phyloP scores from a whole-genome alignment of 169 alveolate genomes.

The Blepharisma undulans region DNA sequence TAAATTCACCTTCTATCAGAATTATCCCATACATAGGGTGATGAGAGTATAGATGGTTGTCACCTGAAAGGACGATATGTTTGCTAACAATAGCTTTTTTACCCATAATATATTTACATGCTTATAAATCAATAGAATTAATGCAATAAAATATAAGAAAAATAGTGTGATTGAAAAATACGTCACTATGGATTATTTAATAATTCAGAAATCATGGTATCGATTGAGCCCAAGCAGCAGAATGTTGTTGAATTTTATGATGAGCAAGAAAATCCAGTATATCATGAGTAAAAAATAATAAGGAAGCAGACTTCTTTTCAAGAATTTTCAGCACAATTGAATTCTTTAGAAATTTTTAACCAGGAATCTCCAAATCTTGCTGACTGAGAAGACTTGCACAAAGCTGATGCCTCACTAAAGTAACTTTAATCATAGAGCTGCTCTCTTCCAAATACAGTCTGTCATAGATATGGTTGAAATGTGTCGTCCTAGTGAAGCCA shows the following conservation, averaged over 20 bases:
- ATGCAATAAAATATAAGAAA: background rate
- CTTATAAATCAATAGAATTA: background rate
- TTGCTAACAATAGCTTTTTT: conserved; percentile 21
- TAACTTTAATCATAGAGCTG: background rate
- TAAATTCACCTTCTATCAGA: conserved; percentile 19
- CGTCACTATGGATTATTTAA: background rate
- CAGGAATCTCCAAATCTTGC: background rate
- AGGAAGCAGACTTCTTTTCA: background rate
- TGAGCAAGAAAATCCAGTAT: background rate
- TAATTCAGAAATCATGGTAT: background rate
- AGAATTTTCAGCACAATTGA: background rate
- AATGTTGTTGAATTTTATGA: background rate
- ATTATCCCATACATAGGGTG: conserved; percentile 37
- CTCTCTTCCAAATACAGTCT: background rate
- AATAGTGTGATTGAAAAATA: background rate
- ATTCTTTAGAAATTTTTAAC: background rate
- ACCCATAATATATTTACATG: background rate
- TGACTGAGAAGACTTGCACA: background rate
- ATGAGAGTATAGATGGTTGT: background rate
- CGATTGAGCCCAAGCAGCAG: background rate
- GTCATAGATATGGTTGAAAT: background rate
- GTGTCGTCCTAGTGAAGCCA: background rate
- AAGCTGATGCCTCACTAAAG: background rate
- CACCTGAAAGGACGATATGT: conserved; percentile 10
- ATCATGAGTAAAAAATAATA: background rate